A percentile compares a stretch with the other conserved stretches of the same genome.
phyloP scores from a whole-genome alignment of 306 rosid genomes.

The Glycine latifolia region DNA sequence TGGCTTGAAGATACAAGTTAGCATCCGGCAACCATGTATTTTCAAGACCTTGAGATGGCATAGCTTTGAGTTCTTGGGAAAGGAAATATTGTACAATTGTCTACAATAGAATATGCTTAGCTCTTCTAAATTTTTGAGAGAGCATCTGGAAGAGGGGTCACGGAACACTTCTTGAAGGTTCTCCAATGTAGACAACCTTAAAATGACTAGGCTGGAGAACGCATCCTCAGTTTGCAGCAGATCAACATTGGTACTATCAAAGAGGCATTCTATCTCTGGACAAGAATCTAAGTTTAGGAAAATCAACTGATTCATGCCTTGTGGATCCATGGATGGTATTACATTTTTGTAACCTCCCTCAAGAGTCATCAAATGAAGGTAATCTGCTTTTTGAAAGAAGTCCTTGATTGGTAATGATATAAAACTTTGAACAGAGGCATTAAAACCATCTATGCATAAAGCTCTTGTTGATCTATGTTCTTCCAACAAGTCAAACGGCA shows the following conservation, averaged over 20 bases:
- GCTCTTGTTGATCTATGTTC: slow-evolving; percentile 14
- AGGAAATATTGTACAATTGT: too few relatives aligned
- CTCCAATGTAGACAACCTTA: rapidly evolving
- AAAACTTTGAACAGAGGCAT: slow-evolving; percentile 17
- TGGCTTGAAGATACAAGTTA: slow-evolving; percentile 6
- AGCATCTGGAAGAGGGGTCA: too few relatives aligned
- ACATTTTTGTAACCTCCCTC: slow-evolving; percentile 24
- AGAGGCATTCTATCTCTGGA: slow-evolving; percentile 17
- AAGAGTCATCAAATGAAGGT: neutral
- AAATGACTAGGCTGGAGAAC: neutral
- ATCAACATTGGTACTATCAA: neutral
- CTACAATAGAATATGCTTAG: too few relatives aligned
- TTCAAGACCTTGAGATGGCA: slow-evolving; percentile 13
- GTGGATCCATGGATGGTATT: slow-evolving; percentile 32
- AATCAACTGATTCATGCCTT: slow-evolving; percentile 35
- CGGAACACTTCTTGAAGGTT: too few relatives aligned
- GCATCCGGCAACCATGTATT: neutral
- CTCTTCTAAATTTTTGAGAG: too few relatives aligned
- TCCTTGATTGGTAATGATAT: neutral
- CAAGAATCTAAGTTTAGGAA: neutral
- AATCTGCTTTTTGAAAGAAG: neutral
- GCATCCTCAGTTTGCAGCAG: neutral
- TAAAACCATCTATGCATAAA: neutral
- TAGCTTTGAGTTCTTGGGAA: slow-evolving; percentile 5
- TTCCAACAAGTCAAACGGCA: neutral